Evolutionary conservation across 202 grass and related monocot species (phyloP).

Genomic region (Zoysia matrella): DNA sequence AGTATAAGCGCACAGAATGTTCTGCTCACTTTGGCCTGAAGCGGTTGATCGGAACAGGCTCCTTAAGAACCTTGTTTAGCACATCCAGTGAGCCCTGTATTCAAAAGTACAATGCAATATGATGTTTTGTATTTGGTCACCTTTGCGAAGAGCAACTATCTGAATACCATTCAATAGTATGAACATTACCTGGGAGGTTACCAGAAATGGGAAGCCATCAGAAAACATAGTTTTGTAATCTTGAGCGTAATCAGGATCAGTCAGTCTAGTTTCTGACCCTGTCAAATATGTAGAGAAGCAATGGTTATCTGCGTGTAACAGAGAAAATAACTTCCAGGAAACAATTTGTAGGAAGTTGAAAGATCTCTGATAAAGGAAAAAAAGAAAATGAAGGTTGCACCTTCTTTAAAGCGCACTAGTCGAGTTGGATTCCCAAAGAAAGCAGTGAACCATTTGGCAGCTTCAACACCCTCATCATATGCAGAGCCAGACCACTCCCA

Average conservation of each 20-base stretch:
- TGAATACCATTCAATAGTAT: background rate
- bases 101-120: background rate
- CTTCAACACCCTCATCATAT: slow-evolving; percentile 71
- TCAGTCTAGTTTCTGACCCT: background rate
- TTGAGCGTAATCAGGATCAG: slow-evolving; percentile 52
- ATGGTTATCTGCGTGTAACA: background rate
- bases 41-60: slow-evolving; percentile 68
- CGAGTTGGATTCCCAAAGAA: slow-evolving; percentile 75
- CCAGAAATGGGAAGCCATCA: slow-evolving; percentile 69
- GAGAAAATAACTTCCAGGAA: background rate
- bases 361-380: background rate
- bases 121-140: slow-evolving; percentile 10
- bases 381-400: background rate
- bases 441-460: slow-evolving; percentile 67
- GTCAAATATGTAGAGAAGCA: background rate
- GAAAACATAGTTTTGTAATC: slow-evolving; percentile 67
- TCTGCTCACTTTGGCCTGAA: slow-evolving; percentile 66
- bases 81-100: slow-evolving; percentile 65
- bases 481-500: slow-evolving; percentile 92
- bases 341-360: background rate
- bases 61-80: slow-evolving; percentile 67
- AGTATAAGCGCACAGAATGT: background rate
- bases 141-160: background rate
- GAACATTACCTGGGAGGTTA: slow-evolving; percentile 61
- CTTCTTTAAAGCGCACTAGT: slow-evolving; percentile 67